Percentiles rank a stretch among this genome's conserved stretches.
These are phyloP conservation scores for Ceraceosorus guamensis DNA, from an alignment of 1,284 basidiomycete genomes.

Conservation along the genomic window DNA sequence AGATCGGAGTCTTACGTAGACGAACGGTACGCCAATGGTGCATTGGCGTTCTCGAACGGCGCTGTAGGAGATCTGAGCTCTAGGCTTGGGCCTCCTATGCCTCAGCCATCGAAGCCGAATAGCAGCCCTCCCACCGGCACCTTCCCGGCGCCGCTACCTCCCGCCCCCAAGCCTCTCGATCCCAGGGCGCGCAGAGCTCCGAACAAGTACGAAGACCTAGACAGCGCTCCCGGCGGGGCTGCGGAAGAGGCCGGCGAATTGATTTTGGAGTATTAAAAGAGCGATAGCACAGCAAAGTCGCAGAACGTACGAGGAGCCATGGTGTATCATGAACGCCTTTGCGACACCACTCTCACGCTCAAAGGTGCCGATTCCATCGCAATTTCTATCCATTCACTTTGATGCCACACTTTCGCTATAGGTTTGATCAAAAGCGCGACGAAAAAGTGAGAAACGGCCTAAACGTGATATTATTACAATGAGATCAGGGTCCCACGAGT, in stretches of 20 bases:
- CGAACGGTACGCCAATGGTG: background rate
- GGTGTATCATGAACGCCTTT: too few relatives aligned
- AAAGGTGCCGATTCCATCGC: too few relatives aligned
- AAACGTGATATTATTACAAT: too few relatives aligned
- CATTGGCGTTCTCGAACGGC: background rate
- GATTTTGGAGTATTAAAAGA: constrained; percentile 13
- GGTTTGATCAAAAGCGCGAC: too few relatives aligned
- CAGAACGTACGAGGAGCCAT: too few relatives aligned
- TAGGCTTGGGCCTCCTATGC: background rate
- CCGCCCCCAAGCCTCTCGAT: constrained; percentile 29
- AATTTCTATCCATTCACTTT: too few relatives aligned
- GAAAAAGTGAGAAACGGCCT: too few relatives aligned
- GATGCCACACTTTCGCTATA: too few relatives aligned
- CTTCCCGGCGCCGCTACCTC: constrained; percentile 15
- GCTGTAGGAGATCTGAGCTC: constrained; percentile 1
- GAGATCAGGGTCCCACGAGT: too few relatives aligned
- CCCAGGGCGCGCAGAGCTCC: constrained; percentile 18
- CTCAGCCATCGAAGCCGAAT: background rate
- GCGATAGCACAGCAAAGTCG: too few relatives aligned
- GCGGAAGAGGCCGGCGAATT: constrained; percentile 11
- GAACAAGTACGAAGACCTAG: constrained; percentile 33
- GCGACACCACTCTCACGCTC: too few relatives aligned
- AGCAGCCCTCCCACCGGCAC: background rate
- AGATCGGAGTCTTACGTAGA: background rate
- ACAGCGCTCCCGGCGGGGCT: constrained; percentile 18